Percentiles rank a stretch among this genome's conserved stretches.
Evolutionary conservation across 1,139 yeast species (phyloP).

Genomic region (Arxiozyma telluris): DNA sequence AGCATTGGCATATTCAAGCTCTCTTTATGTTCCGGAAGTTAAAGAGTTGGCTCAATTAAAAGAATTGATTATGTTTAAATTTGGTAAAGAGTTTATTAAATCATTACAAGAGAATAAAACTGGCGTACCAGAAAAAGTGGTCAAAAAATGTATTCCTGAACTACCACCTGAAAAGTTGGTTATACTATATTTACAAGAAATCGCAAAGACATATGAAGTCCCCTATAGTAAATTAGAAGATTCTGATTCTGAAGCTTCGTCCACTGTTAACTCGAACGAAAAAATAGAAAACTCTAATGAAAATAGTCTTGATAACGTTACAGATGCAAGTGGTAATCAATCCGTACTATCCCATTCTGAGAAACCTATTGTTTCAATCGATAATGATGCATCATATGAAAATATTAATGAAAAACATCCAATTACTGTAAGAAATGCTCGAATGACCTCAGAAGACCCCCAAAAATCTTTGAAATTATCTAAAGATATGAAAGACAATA

Average conservation of each 20-base stretch:
- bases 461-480: slow-evolving; percentile 39
- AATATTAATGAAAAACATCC: slow-evolving; percentile 34
- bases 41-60: slow-evolving; percentile 57
- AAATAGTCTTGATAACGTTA: slow-evolving; percentile 19
- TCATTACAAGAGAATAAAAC: slow-evolving; percentile 53
- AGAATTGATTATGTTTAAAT: slow-evolving; percentile 54
- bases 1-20: slow-evolving; percentile 53
- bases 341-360: slow-evolving; percentile 12
- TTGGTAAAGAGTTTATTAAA: slow-evolving; percentile 57
- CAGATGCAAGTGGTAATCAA: slow-evolving; percentile 15
- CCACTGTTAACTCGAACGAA: slow-evolving; percentile 14
- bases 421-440: slow-evolving; percentile 39
- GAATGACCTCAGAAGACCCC: slow-evolving; percentile 41
- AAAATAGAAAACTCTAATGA: slow-evolving; percentile 23
- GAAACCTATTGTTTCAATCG: slow-evolving; percentile 29
- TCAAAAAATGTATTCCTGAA: slow-evolving; percentile 52
- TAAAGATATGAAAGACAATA: slow-evolving; percentile 31
- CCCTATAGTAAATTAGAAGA: slow-evolving; percentile 54
- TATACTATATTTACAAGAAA: slow-evolving; percentile 62
- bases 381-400: slow-evolving; percentile 16
- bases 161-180: slow-evolving; percentile 66
- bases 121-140: slow-evolving; percentile 55
- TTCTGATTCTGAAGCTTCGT: slow-evolving; percentile 28
- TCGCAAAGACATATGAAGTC: slow-evolving; percentile 71
- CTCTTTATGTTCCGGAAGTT: slow-evolving; percentile 59